Percentiles rank a stretch among this genome's conserved stretches.
Evolutionary conservation across 371 early-diverging fungal genomes (phyloP).

Genomic region (Entomophthora muscae): DNA sequence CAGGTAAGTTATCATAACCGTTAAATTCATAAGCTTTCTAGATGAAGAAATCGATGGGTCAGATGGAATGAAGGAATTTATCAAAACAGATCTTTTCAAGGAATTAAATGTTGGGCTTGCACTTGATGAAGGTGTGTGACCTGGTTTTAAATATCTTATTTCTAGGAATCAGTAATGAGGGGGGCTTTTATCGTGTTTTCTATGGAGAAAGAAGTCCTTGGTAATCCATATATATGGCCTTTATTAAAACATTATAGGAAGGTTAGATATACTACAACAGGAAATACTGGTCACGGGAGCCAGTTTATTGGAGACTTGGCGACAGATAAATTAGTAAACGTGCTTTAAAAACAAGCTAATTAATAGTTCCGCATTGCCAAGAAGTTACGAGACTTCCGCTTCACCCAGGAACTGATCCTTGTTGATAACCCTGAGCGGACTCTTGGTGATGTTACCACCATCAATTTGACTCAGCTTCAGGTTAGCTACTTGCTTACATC

Average conservation of each 20-base stretch:
- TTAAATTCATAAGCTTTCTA: not conserved
- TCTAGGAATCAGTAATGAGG: slow-evolving; percentile 31
- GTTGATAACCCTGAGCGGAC: slow-evolving; percentile 15
- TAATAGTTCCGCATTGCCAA: not conserved
- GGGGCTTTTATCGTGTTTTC: slow-evolving; percentile 36
- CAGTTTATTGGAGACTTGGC: slow-evolving; percentile 51
- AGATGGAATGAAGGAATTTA: slow-evolving; percentile 48
- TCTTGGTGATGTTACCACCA: slow-evolving; percentile 59
- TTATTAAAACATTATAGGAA: not conserved
- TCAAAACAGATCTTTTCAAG: slow-evolving; percentile 34
- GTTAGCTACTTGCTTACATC: slow-evolving; percentile 10
- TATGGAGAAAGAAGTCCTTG: slow-evolving; percentile 63
- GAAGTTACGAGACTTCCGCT: slow-evolving; percentile 26
- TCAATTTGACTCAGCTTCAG: slow-evolving; percentile 50
- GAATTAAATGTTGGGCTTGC: slow-evolving; percentile 53
- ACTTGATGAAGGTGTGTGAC: slow-evolving; percentile 53
- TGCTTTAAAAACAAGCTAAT: too few relatives aligned
- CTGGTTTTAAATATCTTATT: not conserved
- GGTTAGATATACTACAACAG: slow-evolving; percentile 25
- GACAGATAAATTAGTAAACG: slow-evolving; percentile 32
- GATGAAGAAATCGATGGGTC: slow-evolving; percentile 69
- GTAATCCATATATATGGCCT: slow-evolving; percentile 22
- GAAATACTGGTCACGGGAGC: slow-evolving; percentile 57
- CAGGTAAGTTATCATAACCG: slow-evolving; percentile 19
- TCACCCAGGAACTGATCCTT: slow-evolving; percentile 22